phyloP scores from a whole-genome alignment of 176 grass and related monocot species.

The Paspalum vaginatum region DNA sequence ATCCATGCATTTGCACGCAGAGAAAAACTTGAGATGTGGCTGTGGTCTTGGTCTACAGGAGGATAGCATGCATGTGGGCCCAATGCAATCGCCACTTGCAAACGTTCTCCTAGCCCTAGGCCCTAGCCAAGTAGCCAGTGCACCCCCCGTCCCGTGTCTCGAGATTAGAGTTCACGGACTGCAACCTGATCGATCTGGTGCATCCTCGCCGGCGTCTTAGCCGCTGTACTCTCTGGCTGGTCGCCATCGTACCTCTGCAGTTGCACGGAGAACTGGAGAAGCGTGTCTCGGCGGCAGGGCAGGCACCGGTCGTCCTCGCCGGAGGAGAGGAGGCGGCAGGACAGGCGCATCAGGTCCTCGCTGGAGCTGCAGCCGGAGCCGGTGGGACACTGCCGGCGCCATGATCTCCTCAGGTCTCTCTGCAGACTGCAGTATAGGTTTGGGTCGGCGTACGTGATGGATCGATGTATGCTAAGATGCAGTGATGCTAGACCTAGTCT shows the following conservation, averaged over 20 bases:
- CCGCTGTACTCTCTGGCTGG: neutral
- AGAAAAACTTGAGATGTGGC: no score
- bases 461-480: no score
- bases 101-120: neutral
- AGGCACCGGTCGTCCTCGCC: neutral
- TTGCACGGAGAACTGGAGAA: no score
- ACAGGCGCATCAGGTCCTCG: neutral
- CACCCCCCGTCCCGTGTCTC: neutral
- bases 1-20: neutral
- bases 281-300: no score
- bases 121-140: neutral
- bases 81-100: no score
- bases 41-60: no score
- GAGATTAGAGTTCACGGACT: neutral
- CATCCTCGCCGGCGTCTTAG: neutral
- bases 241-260: slow-evolving; percentile 8
- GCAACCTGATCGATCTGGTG: slow-evolving; percentile 6
- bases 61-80: no score
- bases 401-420: no score
- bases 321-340: neutral
- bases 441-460: no score
- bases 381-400: no score
- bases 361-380: neutral
- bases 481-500: no score
- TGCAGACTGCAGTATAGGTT: no score